Conservation (phyloP, 805 yeast species). For the Candida adriatica region DNA sequence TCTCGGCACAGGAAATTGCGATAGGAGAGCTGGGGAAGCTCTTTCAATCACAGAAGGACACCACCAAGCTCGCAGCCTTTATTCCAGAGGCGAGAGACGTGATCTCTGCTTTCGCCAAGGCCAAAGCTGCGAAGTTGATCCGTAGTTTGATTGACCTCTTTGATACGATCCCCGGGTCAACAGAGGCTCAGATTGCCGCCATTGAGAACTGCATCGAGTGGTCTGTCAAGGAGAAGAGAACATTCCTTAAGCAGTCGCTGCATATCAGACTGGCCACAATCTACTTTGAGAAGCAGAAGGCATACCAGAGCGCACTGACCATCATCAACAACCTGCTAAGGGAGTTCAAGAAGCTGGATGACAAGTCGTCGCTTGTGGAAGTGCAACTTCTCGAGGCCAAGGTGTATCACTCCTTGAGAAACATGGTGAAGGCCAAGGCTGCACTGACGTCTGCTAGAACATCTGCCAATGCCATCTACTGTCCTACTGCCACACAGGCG, state of each 20-base stretch:
- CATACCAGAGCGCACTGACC: slow-evolving; percentile 62
- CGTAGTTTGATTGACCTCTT: slow-evolving; percentile 73
- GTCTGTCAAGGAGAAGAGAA: slow-evolving; percentile 77
- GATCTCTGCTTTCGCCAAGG: slow-evolving; percentile 81
- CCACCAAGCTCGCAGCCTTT: slow-evolving; percentile 49
- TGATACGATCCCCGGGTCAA: slow-evolving; percentile 52
- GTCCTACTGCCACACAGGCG: slow-evolving; percentile 91
- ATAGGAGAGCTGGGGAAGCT: slow-evolving; percentile 71
- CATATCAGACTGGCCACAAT: slow-evolving; percentile 77
- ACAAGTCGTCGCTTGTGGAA: slow-evolving; percentile 90
- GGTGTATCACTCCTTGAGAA: slow-evolving; percentile 85
- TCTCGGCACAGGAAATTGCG: slow-evolving; percentile 23
- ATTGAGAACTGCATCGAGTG: slow-evolving; percentile 80
- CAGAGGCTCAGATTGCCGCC: slow-evolving; percentile 65
- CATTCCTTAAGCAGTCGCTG: slow-evolving; percentile 82
- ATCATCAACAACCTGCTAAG: slow-evolving; percentile 65
- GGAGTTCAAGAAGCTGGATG: slow-evolving; percentile 92
- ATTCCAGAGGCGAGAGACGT: slow-evolving; percentile 61
- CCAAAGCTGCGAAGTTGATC: slow-evolving; percentile 90
- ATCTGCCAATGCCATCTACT: slow-evolving; percentile 93
- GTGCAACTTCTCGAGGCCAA: slow-evolving; percentile 89
- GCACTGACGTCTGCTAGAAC: slow-evolving; percentile 93
- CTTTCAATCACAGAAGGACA: slow-evolving; percentile 44
- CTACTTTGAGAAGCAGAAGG: slow-evolving; percentile 54
- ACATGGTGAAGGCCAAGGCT: slow-evolving; percentile 86